Evolutionary conservation across 1,139 yeast species (phyloP).

Genomic region (Saccharomycopsis hybrid): DNA sequence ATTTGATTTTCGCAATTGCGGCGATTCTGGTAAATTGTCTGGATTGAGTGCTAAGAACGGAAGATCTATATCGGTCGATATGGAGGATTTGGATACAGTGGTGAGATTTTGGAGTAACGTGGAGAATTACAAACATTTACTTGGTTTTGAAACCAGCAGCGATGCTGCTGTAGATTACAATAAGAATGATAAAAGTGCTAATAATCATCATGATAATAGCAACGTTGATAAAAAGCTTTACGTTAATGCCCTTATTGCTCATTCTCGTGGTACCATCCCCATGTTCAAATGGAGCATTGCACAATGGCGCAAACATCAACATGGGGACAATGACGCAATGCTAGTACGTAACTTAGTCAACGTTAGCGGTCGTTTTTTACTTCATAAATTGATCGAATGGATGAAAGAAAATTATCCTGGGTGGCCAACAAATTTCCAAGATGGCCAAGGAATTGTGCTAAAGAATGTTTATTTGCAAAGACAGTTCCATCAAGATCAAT

Average conservation of each 20-base stretch:
- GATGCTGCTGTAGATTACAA: background rate
- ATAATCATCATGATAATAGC: background rate
- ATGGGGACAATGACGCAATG: conserved; percentile 35
- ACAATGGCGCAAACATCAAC: conserved; percentile 38
- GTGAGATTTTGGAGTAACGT: conserved; percentile 34
- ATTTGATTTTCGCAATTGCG: conserved; percentile 84
- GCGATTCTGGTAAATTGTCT: conserved; percentile 47
- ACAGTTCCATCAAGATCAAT: background rate
- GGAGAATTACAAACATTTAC: conserved; percentile 29
- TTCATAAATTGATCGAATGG: conserved; percentile 29
- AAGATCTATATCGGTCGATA: conserved; percentile 36
- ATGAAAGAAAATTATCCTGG: conserved; percentile 26
- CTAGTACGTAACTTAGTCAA: conserved; percentile 30
- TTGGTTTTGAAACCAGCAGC: conserved; percentile 18
- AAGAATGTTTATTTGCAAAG: background rate
- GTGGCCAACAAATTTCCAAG: conserved; percentile 28
- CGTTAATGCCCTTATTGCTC: conserved; percentile 51
- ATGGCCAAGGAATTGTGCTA: conserved; percentile 27
- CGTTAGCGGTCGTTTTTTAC: conserved; percentile 28
- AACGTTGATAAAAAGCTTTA: background rate
- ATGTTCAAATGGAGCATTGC: conserved; percentile 63
- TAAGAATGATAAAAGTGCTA: background rate
- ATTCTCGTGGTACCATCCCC: conserved; percentile 78
- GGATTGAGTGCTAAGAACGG: too few species aligned
- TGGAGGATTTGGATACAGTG: conserved; percentile 57